Evolutionary conservation across 2,329 filamentous ascomycete genomes (phyloP).

Genomic region (Colletotrichum gigasporum): DNA sequence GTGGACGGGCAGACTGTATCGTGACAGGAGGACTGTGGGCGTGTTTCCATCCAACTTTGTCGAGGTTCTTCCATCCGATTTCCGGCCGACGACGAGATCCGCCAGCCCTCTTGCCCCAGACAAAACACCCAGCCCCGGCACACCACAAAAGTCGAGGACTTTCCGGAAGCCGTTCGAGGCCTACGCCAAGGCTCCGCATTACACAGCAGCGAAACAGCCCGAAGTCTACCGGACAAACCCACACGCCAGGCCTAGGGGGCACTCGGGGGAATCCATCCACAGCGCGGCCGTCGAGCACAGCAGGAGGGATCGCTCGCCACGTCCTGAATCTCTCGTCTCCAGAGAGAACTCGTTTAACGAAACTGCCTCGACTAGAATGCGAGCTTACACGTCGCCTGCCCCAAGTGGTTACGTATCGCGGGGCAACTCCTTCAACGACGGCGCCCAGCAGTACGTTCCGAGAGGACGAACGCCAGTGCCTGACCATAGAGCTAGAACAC

Average conservation of each 20-base stretch:
- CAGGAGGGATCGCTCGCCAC: constrained; percentile 28
- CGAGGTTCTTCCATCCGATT: constrained; percentile 84
- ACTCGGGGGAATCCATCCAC: constrained; percentile 50
- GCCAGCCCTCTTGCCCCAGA: constrained; percentile 68
- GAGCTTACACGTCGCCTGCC: constrained; percentile 28
- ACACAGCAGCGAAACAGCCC: constrained; percentile 70
- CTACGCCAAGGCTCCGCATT: constrained; percentile 73
- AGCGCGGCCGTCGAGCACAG: constrained; percentile 12
- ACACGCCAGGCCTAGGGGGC: constrained; percentile 46
- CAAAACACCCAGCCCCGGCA: constrained; percentile 63
- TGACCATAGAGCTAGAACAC: not conserved
- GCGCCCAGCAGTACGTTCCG: constrained; percentile 26
- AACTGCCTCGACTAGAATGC: constrained; percentile 31
- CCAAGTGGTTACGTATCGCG: constrained; percentile 27
- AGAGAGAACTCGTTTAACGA: constrained; percentile 32
- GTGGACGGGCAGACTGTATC: constrained; percentile 94
- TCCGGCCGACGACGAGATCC: constrained; percentile 76
- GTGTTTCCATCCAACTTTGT: constrained; percentile 98
- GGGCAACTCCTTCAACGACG: constrained; percentile 30
- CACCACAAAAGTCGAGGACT: constrained; percentile 68
- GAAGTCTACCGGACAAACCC: constrained; percentile 62
- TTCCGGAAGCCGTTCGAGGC: constrained; percentile 75
- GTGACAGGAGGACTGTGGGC: constrained; percentile 90
- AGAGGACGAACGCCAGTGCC: constrained; percentile 26
- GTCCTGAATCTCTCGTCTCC: constrained; percentile 31